Evolutionary conservation across 768 basidiomycete genomes (phyloP), one percentile per base, ranked within the genome.

Genomic region (Lentinula sp.): DNA sequence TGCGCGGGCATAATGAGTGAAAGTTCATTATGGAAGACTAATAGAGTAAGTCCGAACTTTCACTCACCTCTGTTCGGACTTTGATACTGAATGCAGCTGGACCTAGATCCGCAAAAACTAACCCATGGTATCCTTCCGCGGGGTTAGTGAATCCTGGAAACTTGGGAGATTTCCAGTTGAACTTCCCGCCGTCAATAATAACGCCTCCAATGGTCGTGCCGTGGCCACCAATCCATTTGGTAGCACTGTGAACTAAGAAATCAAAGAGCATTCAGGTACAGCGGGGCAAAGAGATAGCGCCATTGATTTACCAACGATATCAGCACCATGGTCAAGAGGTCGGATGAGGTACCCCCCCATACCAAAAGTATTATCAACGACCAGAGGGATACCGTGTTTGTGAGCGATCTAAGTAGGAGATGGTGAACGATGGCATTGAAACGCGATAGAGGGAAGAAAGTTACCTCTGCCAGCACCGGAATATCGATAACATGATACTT

Each of bases 341-440:
- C 64, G 61, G 2, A 59, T 16, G 7, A 67, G 59, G 56, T 61
- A 67, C 23, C 67, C 67, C 39, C 83, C 83, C 71, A 81, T 81
- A 32, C 82, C 85, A 62, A 86, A 83, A 0, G 84, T 87, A 68
- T 85, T 86, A 64, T 86, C 85, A 0, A 87, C 86, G 28, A 89
- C 80, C 49, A 88, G 71, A 0, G 87, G 87, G 12, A 88, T 81
- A 0, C 77, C 75, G 52, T 85, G 68, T 6, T 78, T 75, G 64
- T 88, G 87, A 0, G 88, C 88, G 20, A 88, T 71, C 80, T 84
- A 57, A 9, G n/a, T 13, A 36, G 9, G 12, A 41, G 7, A 13
- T 15, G 1, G 10, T 55, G 45, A 54, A 54, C 1, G 16, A 15
- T 13, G 6, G 10, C 16, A 33, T 15, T 13, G 12, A 52, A 35